These are phyloP conservation scores for Fusarium chlamydosporum DNA, from an alignment of 2,329 filamentous ascomycete species.

Conservation along the genomic window DNA sequence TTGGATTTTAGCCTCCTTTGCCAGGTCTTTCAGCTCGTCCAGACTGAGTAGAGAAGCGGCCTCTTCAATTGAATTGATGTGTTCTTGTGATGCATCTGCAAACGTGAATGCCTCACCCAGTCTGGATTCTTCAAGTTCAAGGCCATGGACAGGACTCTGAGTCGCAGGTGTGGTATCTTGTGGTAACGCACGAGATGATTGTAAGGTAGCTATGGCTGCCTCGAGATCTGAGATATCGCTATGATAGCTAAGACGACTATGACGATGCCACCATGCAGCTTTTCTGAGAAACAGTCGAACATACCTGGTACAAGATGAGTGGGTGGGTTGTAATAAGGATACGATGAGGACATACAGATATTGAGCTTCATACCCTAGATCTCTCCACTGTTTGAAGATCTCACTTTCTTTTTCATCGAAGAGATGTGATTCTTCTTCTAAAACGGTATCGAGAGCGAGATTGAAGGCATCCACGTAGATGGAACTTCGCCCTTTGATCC, in stretches of 20 bases:
- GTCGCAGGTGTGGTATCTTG: slow-evolving; percentile 15
- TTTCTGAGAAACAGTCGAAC: slow-evolving; percentile 94
- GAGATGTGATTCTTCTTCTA: slow-evolving; percentile 88
- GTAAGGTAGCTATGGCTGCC: slow-evolving; percentile 74
- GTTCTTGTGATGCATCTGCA: slow-evolving; percentile 80
- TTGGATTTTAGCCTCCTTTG: slow-evolving; percentile 87
- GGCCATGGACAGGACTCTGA: slow-evolving; percentile 46
- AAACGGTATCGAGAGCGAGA: slow-evolving; percentile 87
- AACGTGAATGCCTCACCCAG: slow-evolving; percentile 77
- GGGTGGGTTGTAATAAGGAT: background rate
- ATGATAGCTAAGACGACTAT: slow-evolving; percentile 82
- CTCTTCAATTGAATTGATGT: slow-evolving; percentile 84
- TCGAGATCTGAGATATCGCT: slow-evolving; percentile 84
- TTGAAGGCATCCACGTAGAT: slow-evolving; percentile 99
- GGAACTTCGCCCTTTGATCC: slow-evolving; percentile 84
- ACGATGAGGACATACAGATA: slow-evolving; percentile 76
- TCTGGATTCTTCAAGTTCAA: slow-evolving; percentile 59
- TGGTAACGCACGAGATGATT: slow-evolving; percentile 70
- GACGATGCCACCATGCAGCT: slow-evolving; percentile 89
- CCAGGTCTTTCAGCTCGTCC: slow-evolving; percentile 86
- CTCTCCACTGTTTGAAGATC: slow-evolving; percentile 82
- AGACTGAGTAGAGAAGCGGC: slow-evolving; percentile 85
- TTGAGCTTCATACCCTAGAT: slow-evolving; percentile 84
- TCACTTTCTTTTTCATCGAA: slow-evolving; percentile 84
- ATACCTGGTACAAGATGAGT: slow-evolving; percentile 69